Evolutionary conservation across 139 green algal species (phyloP).

Genomic region (Auxenochlorella protothecoides): DNA sequence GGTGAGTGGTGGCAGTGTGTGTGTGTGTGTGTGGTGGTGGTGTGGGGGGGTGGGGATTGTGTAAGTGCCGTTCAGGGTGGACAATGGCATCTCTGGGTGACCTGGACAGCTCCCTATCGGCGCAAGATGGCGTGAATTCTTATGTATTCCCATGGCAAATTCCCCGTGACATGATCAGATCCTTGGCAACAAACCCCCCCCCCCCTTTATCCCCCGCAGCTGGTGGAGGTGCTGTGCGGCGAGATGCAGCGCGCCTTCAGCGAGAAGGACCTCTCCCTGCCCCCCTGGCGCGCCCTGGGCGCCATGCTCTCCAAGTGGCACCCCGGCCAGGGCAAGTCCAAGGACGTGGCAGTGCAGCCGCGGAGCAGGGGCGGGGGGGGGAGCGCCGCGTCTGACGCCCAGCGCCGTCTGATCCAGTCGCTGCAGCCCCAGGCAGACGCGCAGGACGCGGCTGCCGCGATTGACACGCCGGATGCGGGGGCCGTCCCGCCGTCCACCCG

Average conservation of each 20-base stretch:
- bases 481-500: no score
- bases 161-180: neutral
- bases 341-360: conserved; percentile 4
- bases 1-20: conserved; percentile 10
- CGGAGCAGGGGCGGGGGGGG: no score
- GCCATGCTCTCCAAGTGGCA: conserved; percentile 52
- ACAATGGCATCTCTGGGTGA: no score
- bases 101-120: no score
- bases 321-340: conserved; percentile 34
- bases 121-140: neutral
- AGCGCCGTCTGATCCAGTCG: no score
- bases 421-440: no score
- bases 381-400: no score
- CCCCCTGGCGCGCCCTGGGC: conserved; percentile 39
- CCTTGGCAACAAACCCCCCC: neutral
- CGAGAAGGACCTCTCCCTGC: conserved; percentile 26
- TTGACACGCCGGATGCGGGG: no score
- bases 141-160: neutral
- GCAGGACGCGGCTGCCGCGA: no score
- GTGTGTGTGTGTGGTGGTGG: no score
- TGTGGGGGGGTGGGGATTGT: neutral
- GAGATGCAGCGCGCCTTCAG: conserved; percentile 40
- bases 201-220: neutral
- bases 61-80: no score
- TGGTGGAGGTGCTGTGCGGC: conserved; percentile 33